phyloP scores from a whole-genome alignment of 768 basidiomycete species.

The Pisolithus microcarpus region DNA sequence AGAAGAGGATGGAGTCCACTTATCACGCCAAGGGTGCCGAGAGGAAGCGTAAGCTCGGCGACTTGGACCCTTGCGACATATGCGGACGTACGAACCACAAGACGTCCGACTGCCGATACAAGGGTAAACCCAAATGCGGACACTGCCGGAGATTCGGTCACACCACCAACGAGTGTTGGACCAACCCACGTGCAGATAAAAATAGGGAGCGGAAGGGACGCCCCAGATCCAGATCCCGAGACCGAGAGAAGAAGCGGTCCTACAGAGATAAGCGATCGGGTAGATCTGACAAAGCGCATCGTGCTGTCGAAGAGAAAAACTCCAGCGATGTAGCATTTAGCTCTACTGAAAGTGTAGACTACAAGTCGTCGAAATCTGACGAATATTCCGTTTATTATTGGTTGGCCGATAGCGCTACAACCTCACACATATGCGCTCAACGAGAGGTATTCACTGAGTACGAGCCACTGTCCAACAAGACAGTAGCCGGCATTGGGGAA shows the following conservation, averaged over 20 bases:
- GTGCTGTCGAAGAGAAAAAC: too few relatives aligned
- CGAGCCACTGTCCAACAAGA: not conserved
- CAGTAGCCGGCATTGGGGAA: not conserved
- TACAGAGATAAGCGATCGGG: not conserved
- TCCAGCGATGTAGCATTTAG: too few relatives aligned
- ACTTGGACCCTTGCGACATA: too few relatives aligned
- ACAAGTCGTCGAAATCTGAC: not conserved
- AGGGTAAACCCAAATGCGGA: not conserved
- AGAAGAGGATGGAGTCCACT: too few relatives aligned
- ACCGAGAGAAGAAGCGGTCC: not conserved
- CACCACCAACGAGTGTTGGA: not conserved
- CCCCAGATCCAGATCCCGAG: too few relatives aligned
- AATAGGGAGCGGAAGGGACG: too few relatives aligned
- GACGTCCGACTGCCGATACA: not conserved
- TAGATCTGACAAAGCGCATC: not conserved
- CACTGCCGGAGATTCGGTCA: not conserved
- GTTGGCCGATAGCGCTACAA: not conserved
- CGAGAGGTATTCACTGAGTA: not conserved
- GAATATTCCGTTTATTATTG: not conserved
- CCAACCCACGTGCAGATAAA: too few relatives aligned
- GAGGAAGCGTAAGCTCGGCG: too few relatives aligned
- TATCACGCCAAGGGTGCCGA: too few relatives aligned
- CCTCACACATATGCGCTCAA: not conserved
- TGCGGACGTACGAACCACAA: too few relatives aligned
- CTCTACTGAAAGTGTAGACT: not conserved